A percentile compares a stretch with the other conserved stretches of the same genome.
Evolutionary conservation across 768 basidiomycete genomes (phyloP).

Genomic region (Russula griseocarnosa): DNA sequence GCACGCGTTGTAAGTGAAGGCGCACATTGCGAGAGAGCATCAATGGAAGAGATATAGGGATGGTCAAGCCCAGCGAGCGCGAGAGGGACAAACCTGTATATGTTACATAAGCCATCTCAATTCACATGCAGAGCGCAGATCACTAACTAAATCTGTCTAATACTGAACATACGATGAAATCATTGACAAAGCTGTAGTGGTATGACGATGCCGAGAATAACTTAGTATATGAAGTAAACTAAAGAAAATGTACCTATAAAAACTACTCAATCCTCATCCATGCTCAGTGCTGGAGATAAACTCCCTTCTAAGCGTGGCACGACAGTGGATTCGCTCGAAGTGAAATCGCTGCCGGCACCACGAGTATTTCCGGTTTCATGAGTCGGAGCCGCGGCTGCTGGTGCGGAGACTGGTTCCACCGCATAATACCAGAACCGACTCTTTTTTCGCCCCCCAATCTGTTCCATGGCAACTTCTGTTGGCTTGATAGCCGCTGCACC

Average conservation of each 20-base stretch:
- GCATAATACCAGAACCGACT: conserved; percentile 90
- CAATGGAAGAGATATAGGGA: conserved; percentile 13
- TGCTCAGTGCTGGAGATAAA: conserved; percentile 41
- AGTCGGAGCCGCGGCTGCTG: conserved; percentile 2
- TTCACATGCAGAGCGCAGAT: background rate
- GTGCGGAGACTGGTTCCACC: conserved; percentile 59
- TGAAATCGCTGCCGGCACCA: conserved; percentile 23
- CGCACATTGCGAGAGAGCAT: conserved; percentile 29
- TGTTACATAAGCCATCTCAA: background rate
- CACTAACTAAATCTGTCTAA: background rate
- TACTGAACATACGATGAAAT: conserved; percentile 10
- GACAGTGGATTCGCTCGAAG: conserved; percentile 27
- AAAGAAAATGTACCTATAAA: conserved; percentile 17
- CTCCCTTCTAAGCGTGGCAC: conserved; percentile 41
- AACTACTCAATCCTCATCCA: conserved; percentile 34
- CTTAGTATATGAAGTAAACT: conserved; percentile 24
- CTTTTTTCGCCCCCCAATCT: conserved; percentile 74
- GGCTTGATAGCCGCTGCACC: conserved; percentile 67
- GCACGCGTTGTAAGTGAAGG: conserved; percentile 14
- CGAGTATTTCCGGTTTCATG: conserved; percentile 5
- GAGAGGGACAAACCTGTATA: background rate
- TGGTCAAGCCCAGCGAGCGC: background rate
- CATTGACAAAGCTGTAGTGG: conserved; percentile 18
- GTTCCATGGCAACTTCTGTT: conserved; percentile 69
- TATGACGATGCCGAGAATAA: conserved; percentile 23